phyloP scores from a whole-genome alignment of 345 rosid species.

The Lagerstroemia speciosa region DNA sequence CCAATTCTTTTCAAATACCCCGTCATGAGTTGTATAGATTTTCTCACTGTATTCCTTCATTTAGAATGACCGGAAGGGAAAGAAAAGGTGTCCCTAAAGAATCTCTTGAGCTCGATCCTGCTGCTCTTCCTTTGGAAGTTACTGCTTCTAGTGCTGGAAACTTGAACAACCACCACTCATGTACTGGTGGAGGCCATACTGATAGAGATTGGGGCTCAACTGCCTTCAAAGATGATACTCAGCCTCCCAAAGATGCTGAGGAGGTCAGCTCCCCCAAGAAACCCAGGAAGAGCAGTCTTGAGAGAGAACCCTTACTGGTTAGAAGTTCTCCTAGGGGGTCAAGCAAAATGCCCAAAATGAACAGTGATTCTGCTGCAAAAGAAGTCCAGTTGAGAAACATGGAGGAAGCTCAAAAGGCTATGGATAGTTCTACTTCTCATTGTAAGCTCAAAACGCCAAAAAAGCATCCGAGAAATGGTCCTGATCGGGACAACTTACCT shows the following conservation, averaged over 20 bases:
- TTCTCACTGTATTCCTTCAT: constrained; percentile 68
- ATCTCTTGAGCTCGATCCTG: constrained; percentile 75
- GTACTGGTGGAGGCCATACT: background rate
- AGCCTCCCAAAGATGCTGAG: constrained; percentile 11
- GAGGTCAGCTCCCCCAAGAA: constrained; percentile 19
- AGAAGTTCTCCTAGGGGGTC: constrained; percentile 21
- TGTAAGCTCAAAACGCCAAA: background rate
- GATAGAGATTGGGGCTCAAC: background rate
- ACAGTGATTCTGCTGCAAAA: constrained; percentile 1
- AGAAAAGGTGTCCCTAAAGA: constrained; percentile 59
- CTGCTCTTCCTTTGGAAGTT: constrained; percentile 40
- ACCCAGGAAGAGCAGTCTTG: constrained; percentile 13
- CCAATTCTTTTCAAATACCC: constrained; percentile 26
- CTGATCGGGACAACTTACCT: background rate
- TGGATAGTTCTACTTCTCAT: background rate
- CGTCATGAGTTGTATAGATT: constrained; percentile 50
- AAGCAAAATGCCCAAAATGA: background rate
- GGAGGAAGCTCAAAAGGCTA: constrained; percentile 2
- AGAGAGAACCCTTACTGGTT: constrained; percentile 4
- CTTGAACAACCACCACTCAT: background rate
- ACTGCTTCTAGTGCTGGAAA: constrained; percentile 11
- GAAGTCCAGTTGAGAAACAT: background rate
- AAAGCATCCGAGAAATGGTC: background rate
- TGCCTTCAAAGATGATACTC: constrained; percentile 6
- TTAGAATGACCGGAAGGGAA: constrained; percentile 67